Base-by-base conservation (phyloP, 2,329 filamentous ascomycete species). In the Trichophyton equinum region DNA sequence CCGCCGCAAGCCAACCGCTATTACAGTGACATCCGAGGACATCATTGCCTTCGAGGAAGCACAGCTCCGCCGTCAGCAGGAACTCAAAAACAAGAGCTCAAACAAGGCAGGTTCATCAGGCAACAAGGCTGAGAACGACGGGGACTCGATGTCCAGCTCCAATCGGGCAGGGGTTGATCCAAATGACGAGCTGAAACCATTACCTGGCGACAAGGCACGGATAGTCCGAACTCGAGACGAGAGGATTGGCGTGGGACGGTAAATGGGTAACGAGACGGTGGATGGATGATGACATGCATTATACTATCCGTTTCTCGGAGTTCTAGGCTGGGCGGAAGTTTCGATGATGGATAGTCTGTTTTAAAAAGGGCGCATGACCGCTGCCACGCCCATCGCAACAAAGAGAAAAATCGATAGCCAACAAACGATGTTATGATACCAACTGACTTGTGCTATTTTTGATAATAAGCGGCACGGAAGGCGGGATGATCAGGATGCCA, bases 1-100 rank as follows among this genome's bases (percentile, higher is more conserved):
- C 61, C 78, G 78, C 63, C 76, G 78, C 63, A 78, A 78, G 64
- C 78, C 78, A 30, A 80, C 78, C 22, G 75, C 76, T n/a, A 76
- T 80, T 51, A 75, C 77, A 49, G 71, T 80, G 22, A 79, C 78
- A 0, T 70, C 73, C 3, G 78, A 79, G 69, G 78, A 80, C 64
- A 68, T 80, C 27, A 68, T 72, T 15, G 66, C 73, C n/a, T 78
- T 79, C 61, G 77, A 79, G 68, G 75, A 79, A 63, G 61, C 68
- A 18, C 72, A 71, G 58, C 64, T 71, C 13, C 72, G 69, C 62
- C 61, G 65, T 63, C 49, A 62, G 44, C 63, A 63, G 59, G 58
- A 61, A 40, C 36, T 60, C 65, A 46, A 55, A 63, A 58, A 53
- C 57, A 64, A 60, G 13, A 66, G 61, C 18, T 62, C 57, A 33